phyloP scores from a whole-genome alignment of 2,329 filamentous ascomycete species.

The Waltergamsia citrina region DNA sequence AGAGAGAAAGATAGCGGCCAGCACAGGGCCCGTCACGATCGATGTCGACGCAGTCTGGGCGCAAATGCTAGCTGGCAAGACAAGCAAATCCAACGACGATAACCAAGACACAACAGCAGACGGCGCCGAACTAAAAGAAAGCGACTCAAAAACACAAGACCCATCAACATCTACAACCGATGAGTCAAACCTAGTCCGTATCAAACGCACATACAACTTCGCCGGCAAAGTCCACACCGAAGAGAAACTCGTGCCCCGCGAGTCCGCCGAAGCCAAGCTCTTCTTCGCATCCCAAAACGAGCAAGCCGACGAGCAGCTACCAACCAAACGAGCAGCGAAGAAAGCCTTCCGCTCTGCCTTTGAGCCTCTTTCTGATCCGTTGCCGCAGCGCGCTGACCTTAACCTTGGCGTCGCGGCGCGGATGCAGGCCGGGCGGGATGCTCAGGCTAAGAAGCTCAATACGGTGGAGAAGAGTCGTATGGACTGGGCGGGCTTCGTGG shows the following conservation, averaged over 20 bases:
- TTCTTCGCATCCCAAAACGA: conserved; percentile 45
- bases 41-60: conserved; percentile 65
- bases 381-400: conserved; percentile 41
- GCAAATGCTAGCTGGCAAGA: conserved; percentile 44
- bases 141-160: conserved; percentile 4
- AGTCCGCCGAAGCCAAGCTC: conserved; percentile 57
- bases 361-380: conserved; percentile 41
- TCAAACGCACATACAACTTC: conserved; percentile 67
- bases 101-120: not conserved
- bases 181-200: conserved; percentile 40
- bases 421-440: conserved; percentile 35
- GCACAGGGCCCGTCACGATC: conserved; percentile 52
- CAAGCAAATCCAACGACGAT: conserved; percentile 5
- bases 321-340: conserved; percentile 32
- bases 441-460: conserved; percentile 55
- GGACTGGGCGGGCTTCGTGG: conserved; percentile 65
- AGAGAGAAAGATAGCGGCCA: conserved; percentile 42
- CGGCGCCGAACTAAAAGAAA: not conserved
- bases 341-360: conserved; percentile 54
- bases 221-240: conserved; percentile 64
- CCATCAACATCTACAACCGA: conserved; percentile 10
- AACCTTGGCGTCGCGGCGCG: conserved; percentile 44
- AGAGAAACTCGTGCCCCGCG: conserved; percentile 56
- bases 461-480: conserved; percentile 64
- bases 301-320: conserved; percentile 1